Percentiles rank a stretch among this genome's conserved stretches.
Conservation (phyloP, 345 rosid genomes). For the Ceriops zippeliana region DNA sequence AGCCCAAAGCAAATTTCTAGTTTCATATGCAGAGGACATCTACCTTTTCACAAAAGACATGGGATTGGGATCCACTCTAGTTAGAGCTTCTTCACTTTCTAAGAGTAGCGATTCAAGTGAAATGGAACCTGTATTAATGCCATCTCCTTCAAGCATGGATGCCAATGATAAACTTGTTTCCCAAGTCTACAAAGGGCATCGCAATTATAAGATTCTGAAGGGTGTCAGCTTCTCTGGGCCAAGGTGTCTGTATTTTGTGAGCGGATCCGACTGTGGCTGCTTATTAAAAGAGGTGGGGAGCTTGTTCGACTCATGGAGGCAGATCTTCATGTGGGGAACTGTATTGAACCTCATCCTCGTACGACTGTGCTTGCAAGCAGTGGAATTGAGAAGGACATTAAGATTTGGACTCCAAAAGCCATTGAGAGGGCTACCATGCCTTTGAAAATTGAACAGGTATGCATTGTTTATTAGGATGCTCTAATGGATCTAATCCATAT, state of each 20-base stretch:
- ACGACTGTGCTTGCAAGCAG: conserved; percentile 67
- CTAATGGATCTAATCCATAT: not conserved
- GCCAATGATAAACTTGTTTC: conserved; percentile 32
- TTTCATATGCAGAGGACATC: conserved; percentile 62
- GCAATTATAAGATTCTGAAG: conserved; percentile 66
- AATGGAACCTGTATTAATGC: conserved; percentile 18
- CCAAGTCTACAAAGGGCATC: conserved; percentile 73
- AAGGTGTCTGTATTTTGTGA: conserved; percentile 71
- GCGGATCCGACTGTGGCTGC: conserved; percentile 94
- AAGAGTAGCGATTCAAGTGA: conserved; percentile 33
- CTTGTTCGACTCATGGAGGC: conserved; percentile 74
- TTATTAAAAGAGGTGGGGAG: conserved; percentile 75
- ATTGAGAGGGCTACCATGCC: conserved; percentile 61
- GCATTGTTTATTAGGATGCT: not conserved
- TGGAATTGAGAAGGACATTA: conserved; percentile 74
- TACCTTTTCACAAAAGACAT: conserved; percentile 64
- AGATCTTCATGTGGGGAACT: conserved; percentile 69
- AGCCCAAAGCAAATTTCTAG: conserved; percentile 81
- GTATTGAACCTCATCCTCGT: conserved; percentile 79
- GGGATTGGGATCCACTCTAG: conserved; percentile 67
- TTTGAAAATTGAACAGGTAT: conserved; percentile 62
- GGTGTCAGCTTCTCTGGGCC: conserved; percentile 89
- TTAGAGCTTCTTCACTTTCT: conserved; percentile 32
- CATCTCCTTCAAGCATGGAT: conserved; percentile 12
- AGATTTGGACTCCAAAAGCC: conserved; percentile 78